Evolutionary conservation across 495 filamentous ascomycete genomes (phyloP), one percentile per base, ranked within the genome.

Genomic region (Aspergillus kassunensis): DNA sequence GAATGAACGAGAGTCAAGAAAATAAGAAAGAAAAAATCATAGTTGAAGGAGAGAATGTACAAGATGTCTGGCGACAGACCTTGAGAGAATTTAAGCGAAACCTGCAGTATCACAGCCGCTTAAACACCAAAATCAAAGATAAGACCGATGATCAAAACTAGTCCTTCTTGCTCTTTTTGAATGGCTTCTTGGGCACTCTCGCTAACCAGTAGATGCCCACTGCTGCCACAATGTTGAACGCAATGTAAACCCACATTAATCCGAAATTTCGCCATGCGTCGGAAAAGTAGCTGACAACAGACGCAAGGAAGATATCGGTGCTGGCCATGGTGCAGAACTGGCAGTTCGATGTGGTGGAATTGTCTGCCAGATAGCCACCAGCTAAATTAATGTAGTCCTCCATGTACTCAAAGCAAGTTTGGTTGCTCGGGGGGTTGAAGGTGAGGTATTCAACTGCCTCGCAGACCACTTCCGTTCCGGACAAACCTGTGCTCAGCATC

Each of bases 231-330:
- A 90, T 66, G 62, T 91, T 90, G 65, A 89, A 86, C 24, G 79
- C 57, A 52, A 88, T 77, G 57, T 81, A 90, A 8, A 68, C 79
- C 69, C 73, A 79, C 56, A 79, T 68, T 50, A 81, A 69, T 4
- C 83, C 84, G 57, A 85, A 87, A 66, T 87, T 79, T 29, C 80
- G 69, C 84, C 84, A 87, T 19, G 82, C 68, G n/a, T 87, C 73
- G 6, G 30, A 56, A 50, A 80, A 89, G 37, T 69, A 53, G 13
- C 77, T 70, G 11, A 69, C 62, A 2, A 80, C 60, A 0, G 43
- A 13, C 0, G 68, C 67, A n/a, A 89, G 67, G 64, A 82, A 89
- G 5, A 65, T 53, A 61, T 89, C 84, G 0, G 84, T 83, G 15
- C 76, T 65, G 0, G 44, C 53, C 48, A 86, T 54, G 13, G 75